Evolutionary conservation across 2,329 filamentous ascomycete species (phyloP), one percentile per base, ranked within the genome.

Genomic region (Fusarium armeniacum): DNA sequence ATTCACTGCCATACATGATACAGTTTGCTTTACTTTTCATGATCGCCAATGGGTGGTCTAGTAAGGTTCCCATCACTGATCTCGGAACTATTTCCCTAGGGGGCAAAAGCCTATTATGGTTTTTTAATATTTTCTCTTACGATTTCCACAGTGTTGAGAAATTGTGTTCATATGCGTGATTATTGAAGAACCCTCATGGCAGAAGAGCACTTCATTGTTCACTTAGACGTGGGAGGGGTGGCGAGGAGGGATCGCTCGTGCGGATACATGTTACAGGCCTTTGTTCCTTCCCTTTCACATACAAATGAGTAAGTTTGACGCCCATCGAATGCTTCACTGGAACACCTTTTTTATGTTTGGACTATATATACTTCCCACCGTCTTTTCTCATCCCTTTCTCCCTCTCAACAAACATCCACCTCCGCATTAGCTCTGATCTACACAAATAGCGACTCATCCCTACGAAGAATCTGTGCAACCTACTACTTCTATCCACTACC

Each of bases 271-370:
- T 10, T 24, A 13, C 16, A 50, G 16, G 10, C 46, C 22, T 50
- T 50, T 50, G 32, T 50, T 50, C 46, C 20, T 50, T 24, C 45
- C 30, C 41, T 12, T 44, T 44, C 41, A 44, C 22, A 26, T 18
- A 18, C 24, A 7, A 24, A 24, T 44, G 15, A 26, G 22, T 18
- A 18, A 9, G 15, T 26, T 18, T 11, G 5, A 5, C 6, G 5
- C 5, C 12, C 15, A 44, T 6, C 5, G 10, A 44, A 22, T 8
- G 16, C 15, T 24, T 26, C 22, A 26, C 13, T 7, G 3, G 3
- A 18, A 18, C 15, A 10, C 9, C 10, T 30, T 4, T 11, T 11
- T 30, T 30, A 22, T 22, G 15, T 18, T 18, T 18, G 10, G 22
- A 7, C 22, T 26, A 24, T 43, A 10, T 43, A 26, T 26, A 18